These are phyloP conservation scores for Suillus brevipes DNA, from an alignment of 768 basidiomycete genomes.

Conservation along the genomic window DNA sequence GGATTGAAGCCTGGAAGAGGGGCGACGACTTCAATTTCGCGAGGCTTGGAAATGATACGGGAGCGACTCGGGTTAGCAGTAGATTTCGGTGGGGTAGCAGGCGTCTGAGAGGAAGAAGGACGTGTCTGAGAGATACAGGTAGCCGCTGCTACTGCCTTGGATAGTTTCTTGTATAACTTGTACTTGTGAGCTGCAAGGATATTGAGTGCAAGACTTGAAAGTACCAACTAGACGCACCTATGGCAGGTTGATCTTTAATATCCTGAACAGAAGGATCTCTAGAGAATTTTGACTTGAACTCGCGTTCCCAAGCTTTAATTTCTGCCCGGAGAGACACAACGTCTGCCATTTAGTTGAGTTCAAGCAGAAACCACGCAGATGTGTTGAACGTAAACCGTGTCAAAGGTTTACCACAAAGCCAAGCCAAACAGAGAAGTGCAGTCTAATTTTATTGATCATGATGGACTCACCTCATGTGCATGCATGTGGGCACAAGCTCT, in stretches of 20 bases:
- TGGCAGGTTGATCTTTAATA: constrained; percentile 58
- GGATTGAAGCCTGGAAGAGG: constrained; percentile 67
- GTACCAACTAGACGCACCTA: constrained; percentile 50
- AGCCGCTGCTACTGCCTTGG: constrained; percentile 42
- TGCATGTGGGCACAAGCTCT: constrained; percentile 1
- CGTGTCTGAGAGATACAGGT: constrained; percentile 40
- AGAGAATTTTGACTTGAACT: constrained; percentile 56
- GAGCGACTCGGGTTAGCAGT: constrained; percentile 27
- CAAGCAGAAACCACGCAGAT: background rate
- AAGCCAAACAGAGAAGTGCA: constrained; percentile 1
- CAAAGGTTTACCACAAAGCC: background rate
- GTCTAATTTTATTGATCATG: constrained; percentile 2
- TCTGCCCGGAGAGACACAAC: constrained; percentile 53
- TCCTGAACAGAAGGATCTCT: constrained; percentile 68
- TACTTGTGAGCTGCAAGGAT: constrained; percentile 66
- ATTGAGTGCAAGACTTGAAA: constrained; percentile 16
- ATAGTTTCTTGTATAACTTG: constrained; percentile 76
- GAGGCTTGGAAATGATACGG: constrained; percentile 46
- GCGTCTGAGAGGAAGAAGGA: constrained; percentile 18
- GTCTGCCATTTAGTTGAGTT: constrained; percentile 17
- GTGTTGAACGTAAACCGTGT: background rate
- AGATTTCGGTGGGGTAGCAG: constrained; percentile 35
- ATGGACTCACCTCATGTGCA: background rate
- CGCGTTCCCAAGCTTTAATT: constrained; percentile 78
- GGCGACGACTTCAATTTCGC: constrained; percentile 49